Conservation (phyloP, 768 basidiomycete species). For the Auriscalpium vulgare region DNA sequence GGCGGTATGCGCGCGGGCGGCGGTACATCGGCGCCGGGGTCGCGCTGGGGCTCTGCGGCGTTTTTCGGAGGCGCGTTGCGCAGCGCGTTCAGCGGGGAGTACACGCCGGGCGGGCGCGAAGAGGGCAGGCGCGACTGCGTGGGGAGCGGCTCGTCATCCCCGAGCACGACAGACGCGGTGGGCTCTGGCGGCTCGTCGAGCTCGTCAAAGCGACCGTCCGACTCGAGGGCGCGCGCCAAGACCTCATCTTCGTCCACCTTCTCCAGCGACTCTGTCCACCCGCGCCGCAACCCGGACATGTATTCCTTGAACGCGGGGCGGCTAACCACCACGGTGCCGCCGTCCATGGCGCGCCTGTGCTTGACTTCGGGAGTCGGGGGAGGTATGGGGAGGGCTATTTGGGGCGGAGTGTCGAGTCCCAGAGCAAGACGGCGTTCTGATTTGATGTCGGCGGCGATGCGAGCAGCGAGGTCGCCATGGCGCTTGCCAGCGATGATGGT, state of each 20-base stretch:
- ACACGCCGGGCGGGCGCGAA: slow-evolving; percentile 22
- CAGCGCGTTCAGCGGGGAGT: slow-evolving; percentile 21
- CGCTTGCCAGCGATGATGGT: slow-evolving; percentile 72
- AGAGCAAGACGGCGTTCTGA: slow-evolving; percentile 57
- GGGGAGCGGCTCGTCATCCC: slow-evolving; percentile 33
- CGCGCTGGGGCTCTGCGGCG: slow-evolving; percentile 10
- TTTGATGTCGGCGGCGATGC: slow-evolving; percentile 67
- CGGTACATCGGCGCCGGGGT: slow-evolving; percentile 29
- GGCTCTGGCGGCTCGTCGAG: slow-evolving; percentile 28
- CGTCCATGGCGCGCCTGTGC: slow-evolving; percentile 57
- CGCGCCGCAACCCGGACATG: slow-evolving; percentile 75
- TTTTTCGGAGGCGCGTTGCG: slow-evolving; percentile 17
- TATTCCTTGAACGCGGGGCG: slow-evolving; percentile 93
- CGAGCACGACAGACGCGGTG: slow-evolving; percentile 16
- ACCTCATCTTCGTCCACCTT: slow-evolving; percentile 64
- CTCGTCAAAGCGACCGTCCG: slow-evolving; percentile 77
- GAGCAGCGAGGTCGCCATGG: slow-evolving; percentile 78
- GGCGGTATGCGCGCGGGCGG: slow-evolving; percentile 55
- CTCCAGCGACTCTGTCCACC: slow-evolving; percentile 72
- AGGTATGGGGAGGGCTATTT: slow-evolving; percentile 38
- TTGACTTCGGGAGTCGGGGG: slow-evolving; percentile 44
- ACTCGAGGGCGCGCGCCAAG: slow-evolving; percentile 57
- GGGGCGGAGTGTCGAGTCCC: slow-evolving; percentile 50
- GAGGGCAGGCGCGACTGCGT: slow-evolving; percentile 30
- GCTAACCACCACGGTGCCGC: slow-evolving; percentile 81